Conservation (phyloP, 2,329 filamentous ascomycete species). For the Botrytis hyacinthi region DNA sequence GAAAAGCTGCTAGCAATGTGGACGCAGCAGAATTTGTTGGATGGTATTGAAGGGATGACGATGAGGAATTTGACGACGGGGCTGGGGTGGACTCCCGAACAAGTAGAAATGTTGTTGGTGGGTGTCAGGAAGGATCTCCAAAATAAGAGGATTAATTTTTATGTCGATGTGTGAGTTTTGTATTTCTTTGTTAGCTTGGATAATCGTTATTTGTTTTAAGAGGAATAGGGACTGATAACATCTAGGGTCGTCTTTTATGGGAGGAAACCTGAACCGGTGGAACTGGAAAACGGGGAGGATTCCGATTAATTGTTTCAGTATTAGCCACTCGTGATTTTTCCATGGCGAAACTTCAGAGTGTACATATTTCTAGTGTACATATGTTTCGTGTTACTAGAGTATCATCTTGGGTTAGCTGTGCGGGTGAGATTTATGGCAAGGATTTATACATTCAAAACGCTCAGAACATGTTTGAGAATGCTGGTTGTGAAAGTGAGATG, state of each 20-base stretch:
- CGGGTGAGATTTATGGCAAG: background rate
- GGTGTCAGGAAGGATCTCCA: constrained; percentile 42
- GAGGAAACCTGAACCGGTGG: background rate
- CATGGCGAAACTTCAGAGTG: background rate
- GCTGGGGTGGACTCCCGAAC: constrained; percentile 41
- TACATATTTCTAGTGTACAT: background rate
- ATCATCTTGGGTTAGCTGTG: too few relatives aligned
- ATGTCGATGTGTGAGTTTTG: constrained; percentile 34
- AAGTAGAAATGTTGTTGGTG: constrained; percentile 42
- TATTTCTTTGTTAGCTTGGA: background rate
- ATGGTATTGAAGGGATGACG: constrained; percentile 31
- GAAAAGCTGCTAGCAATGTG: constrained; percentile 50
- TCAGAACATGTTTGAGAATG: background rate
- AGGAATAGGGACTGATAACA: background rate
- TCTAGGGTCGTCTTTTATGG: constrained; percentile 15
- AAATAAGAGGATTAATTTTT: constrained; percentile 42
- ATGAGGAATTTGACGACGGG: constrained; percentile 42
- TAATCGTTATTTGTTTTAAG: background rate
- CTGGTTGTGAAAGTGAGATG: background rate
- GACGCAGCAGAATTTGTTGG: constrained; percentile 29
- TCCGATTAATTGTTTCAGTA: background rate
- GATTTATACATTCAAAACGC: background rate
- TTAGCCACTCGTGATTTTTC: background rate
- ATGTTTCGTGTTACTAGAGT: background rate
- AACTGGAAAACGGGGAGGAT: too few relatives aligned